Percentiles rank a stretch among this genome's conserved stretches.
Conservation (phyloP, 2,329 filamentous ascomycete species). For the Aureobasidium vineae region DNA sequence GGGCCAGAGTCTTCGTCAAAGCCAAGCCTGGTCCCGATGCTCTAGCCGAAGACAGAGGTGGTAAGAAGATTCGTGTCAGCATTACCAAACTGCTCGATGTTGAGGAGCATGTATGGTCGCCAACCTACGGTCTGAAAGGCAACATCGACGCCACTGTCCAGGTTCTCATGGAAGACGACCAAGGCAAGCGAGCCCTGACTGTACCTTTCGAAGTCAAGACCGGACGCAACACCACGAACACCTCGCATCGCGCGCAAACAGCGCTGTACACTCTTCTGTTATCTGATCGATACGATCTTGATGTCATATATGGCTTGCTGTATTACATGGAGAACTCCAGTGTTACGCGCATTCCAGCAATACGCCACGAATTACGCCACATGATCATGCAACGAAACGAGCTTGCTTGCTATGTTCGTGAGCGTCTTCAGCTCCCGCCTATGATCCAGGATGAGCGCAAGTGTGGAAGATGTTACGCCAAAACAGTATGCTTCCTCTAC, state of each 20-base stretch:
- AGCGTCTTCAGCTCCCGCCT: constrained; percentile 76
- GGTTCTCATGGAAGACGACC: constrained; percentile 71
- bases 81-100: constrained; percentile 94
- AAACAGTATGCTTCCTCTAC: constrained; percentile 87
- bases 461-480: constrained; percentile 87
- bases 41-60: constrained; percentile 74
- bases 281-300: constrained; percentile 91
- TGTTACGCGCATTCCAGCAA: constrained; percentile 77
- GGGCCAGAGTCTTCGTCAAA: constrained; percentile 80
- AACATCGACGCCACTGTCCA: constrained; percentile 98
- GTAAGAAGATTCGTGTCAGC: constrained; percentile 73
- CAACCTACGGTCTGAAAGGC: constrained; percentile 94
- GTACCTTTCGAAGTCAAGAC: constrained; percentile 97
- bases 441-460: constrained; percentile 81
- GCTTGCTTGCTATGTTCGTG: constrained; percentile 78
- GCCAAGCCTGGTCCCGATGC: constrained; percentile 67
- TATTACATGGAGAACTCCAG: constrained; percentile 94
- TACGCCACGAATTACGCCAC: constrained; percentile 84
- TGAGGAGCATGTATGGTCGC: constrained; percentile 97
- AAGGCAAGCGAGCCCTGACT: constrained; percentile 65
- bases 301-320: constrained; percentile 83
- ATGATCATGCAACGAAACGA: constrained; percentile 97
- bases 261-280: constrained; percentile 89
- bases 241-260: constrained; percentile 87
- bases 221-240: constrained; percentile 73